Conservation (phyloP, 2,329 filamentous ascomycete species). For the Lachnellula arida region DNA sequence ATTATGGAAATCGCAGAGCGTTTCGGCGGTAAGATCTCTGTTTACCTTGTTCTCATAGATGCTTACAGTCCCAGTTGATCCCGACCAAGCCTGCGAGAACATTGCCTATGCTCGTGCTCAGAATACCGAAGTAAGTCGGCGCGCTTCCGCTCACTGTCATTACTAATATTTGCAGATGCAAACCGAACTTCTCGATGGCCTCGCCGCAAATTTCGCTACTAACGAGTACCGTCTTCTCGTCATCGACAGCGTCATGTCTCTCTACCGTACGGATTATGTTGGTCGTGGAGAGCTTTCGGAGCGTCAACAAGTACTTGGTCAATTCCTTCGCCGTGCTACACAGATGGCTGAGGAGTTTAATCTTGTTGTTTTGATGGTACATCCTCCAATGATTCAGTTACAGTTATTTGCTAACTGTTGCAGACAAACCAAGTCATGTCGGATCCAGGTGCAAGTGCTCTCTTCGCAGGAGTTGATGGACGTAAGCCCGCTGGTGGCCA, state of each 20-base stretch:
- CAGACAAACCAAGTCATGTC: slow-evolving; percentile 69
- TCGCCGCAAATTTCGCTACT: slow-evolving; percentile 55
- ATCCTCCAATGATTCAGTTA: slow-evolving; percentile 1
- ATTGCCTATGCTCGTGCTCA: slow-evolving; percentile 60
- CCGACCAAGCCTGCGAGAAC: slow-evolving; percentile 57
- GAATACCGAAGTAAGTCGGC: slow-evolving; percentile 50
- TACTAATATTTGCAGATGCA: slow-evolving; percentile 38
- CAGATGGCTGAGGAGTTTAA: slow-evolving; percentile 69
- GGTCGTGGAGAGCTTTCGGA: slow-evolving; percentile 65
- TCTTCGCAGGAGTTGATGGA: slow-evolving; percentile 64
- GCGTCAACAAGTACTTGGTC: slow-evolving; percentile 62
- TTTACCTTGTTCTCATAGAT: not conserved
- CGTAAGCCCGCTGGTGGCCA: slow-evolving; percentile 64
- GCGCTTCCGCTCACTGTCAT: not conserved
- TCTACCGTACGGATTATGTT: slow-evolving; percentile 62
- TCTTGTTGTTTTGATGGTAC: slow-evolving; percentile 57
- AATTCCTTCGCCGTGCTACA: slow-evolving; percentile 58
- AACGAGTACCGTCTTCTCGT: slow-evolving; percentile 63
- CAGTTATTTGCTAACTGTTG: not conserved
- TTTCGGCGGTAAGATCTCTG: slow-evolving; percentile 43
- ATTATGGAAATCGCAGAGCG: slow-evolving; percentile 63
- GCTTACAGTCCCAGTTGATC: slow-evolving; percentile 42
- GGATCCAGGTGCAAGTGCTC: slow-evolving; percentile 62
- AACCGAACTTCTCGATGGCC: slow-evolving; percentile 56
- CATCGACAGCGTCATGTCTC: slow-evolving; percentile 66